Evolutionary conservation across 495 filamentous ascomycete species (phyloP).

Genomic region (Hypoxylon lienhwacheense): DNA sequence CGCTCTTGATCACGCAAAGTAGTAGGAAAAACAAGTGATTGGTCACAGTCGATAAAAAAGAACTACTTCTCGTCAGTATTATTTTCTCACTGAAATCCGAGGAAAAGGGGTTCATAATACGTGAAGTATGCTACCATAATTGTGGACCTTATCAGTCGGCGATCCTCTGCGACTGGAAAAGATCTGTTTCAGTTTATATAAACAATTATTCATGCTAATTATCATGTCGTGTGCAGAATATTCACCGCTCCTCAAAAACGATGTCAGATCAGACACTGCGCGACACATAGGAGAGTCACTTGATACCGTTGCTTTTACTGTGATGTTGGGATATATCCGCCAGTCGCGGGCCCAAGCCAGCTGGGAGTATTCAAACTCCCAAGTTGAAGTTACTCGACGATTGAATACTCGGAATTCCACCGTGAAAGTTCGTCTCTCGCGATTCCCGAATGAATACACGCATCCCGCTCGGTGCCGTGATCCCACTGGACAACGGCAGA

Average conservation of each 20-base stretch:
- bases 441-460: constrained; percentile 4
- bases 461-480: constrained; percentile 1
- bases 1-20: neutral
- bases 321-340: constrained; percentile 10
- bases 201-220: neutral
- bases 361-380: neutral
- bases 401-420: neutral
- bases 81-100: no score
- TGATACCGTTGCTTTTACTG: constrained; percentile 1
- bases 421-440: neutral
- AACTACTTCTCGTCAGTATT: neutral
- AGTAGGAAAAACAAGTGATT: no score
- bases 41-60: neutral
- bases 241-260: neutral
- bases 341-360: neutral
- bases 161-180: constrained; percentile 8
- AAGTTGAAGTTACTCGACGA: neutral
- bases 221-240: neutral
- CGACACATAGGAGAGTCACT: neutral
- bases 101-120: neutral
- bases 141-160: neutral
- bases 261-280: neutral
- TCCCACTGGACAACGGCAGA: constrained; percentile 3
- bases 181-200: neutral
- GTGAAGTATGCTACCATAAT: neutral